phyloP scores from a whole-genome alignment of 192 early-diverging fungal species.

The Dimargaris verticillata region DNA sequence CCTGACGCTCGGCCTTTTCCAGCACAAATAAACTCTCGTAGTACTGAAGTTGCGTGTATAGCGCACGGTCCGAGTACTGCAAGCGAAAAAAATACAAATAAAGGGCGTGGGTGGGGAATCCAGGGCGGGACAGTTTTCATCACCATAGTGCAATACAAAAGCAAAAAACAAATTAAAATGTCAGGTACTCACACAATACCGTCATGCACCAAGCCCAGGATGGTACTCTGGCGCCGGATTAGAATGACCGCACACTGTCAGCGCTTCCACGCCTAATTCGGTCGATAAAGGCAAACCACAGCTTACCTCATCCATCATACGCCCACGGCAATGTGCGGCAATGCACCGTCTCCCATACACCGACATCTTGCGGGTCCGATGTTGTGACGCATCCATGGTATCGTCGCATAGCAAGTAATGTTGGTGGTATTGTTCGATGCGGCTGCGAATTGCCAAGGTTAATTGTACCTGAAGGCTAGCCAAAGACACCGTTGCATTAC shows the following conservation, averaged over 20 bases:
- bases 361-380: conserved; percentile 39
- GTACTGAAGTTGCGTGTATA: conserved; percentile 75
- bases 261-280: too few species aligned
- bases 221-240: too few species aligned
- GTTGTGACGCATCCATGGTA: conserved; percentile 36
- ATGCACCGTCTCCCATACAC: conserved; percentile 58
- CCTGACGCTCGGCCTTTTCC: conserved; percentile 19
- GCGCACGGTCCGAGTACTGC: conserved; percentile 52
- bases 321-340: conserved; percentile 46
- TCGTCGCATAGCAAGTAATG: conserved; percentile 69
- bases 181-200: too few species aligned
- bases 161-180: too few species aligned
- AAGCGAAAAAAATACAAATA: too few species aligned
- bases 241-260: too few species aligned
- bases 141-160: too few species aligned
- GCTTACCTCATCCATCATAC: conserved; percentile 42
- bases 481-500: conserved; percentile 23
- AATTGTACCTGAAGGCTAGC: conserved; percentile 47
- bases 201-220: too few species aligned
- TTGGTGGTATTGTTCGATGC: conserved; percentile 59
- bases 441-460: conserved; percentile 36
- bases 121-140: too few species aligned
- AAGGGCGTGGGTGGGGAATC: too few species aligned
- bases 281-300: background rate
- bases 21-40: conserved; percentile 50